Percentiles rank a stretch among this genome's conserved stretches.
phyloP scores from a whole-genome alignment of 2,329 filamentous ascomycete genomes.

The Monosporascus ibericus region DNA sequence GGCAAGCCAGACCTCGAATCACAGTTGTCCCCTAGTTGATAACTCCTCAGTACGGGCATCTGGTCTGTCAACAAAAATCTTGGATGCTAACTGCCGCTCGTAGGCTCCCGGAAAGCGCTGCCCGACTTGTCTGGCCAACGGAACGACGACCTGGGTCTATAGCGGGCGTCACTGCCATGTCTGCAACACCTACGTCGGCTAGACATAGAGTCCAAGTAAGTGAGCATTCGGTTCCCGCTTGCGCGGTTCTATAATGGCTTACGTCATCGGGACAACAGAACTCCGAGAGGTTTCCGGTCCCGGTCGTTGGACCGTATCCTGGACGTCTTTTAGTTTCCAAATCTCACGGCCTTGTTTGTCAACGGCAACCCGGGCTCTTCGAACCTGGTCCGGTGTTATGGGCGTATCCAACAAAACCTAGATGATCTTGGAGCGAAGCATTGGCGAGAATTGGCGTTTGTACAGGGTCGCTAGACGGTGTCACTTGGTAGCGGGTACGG shows the following conservation, averaged over 20 bases:
- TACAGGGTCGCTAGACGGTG: neutral
- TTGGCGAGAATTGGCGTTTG: neutral
- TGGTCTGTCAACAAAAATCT: slow-evolving; percentile 1
- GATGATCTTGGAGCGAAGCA: neutral
- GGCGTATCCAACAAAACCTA: neutral
- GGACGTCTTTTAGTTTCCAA: neutral
- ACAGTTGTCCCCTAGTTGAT: slow-evolving; percentile 7
- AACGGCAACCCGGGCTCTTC: neutral
- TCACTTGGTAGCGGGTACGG: neutral
- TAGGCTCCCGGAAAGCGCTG: slow-evolving; percentile 16
- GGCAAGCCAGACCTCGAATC: slow-evolving; percentile 3
- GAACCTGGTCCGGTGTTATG: neutral
- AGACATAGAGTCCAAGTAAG: neutral
- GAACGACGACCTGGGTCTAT: slow-evolving; percentile 15
- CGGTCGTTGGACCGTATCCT: neutral
- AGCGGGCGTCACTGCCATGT: slow-evolving; percentile 16
- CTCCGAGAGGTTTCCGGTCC: neutral
- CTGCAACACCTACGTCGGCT: slow-evolving; percentile 17
- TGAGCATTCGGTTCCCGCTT: neutral
- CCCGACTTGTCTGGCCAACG: slow-evolving; percentile 12
- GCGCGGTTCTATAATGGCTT: neutral
- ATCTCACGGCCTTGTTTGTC: neutral
- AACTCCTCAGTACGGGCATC: slow-evolving; percentile 12
- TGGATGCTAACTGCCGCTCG: slow-evolving; percentile 3
- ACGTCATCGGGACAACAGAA: neutral